Evolutionary conservation across 805 yeast species (phyloP), one percentile per base, ranked within the genome.

Genomic region (Saccharomycopsis oosterbeekiorum): DNA sequence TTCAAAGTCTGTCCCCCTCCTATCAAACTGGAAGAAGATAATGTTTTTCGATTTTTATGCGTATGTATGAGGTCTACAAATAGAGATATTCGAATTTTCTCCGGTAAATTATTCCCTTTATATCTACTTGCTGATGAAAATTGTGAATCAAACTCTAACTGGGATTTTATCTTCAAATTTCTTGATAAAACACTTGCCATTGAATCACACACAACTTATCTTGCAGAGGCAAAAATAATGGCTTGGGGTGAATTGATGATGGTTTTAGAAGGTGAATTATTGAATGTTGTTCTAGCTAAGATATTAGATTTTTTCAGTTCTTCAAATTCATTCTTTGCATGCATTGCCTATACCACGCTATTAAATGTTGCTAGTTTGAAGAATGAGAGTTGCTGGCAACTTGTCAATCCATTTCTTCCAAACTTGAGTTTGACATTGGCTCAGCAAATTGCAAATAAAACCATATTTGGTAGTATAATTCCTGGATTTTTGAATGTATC

Each of bases 391-490:
- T 85, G 96, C 0, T 91, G 93, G 82, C 89, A 87, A 69, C 72
- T 93, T 14, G 74, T 90, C 21, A 83, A 88, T 8, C 96, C 97
- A 0, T 88, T 83, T 64, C 78, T 94, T 67, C 91, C 93, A 1
- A 80, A 85, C 41, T 76, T 91, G 8, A 80, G 92, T 43, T 80
- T 83, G 53, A 79, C 80, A 26, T 77, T 89, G 17, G 84, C 89
- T 2, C 82, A 82, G 64, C 77, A 78, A 54, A 68, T 82, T 54
- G 73, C 74, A 6, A 72, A 76, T 2, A 80, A 80, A 60, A 82
- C 84, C 0, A 73, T 77, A 4, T 74, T 88, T 59, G 78, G 89
- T 34, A 76, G 76, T 29, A 79, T 81, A 62, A 76, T 93, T 17
- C 81, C 91, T 6, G 84, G 82, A 34, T 74, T 89, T 11, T 77